Evolutionary conservation across 192 early-diverging fungal genomes (phyloP).

Genomic region (Diversispora epigaea): DNA sequence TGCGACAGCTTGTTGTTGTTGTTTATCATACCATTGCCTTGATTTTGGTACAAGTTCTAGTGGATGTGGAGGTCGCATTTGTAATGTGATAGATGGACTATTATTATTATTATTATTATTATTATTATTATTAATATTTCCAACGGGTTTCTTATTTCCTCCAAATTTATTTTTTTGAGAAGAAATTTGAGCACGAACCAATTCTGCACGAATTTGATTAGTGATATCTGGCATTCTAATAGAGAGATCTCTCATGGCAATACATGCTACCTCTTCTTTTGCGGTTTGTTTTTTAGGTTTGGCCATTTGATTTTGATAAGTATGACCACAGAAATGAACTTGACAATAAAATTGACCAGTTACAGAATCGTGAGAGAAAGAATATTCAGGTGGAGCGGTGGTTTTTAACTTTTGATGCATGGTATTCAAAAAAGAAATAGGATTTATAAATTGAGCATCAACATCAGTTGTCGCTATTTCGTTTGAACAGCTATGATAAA

Average conservation of each 20-base stretch:
- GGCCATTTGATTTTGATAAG: constrained; percentile 8
- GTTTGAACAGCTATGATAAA: neutral
- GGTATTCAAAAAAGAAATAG: constrained; percentile 27
- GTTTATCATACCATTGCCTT: neutral
- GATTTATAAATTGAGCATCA: constrained; percentile 4
- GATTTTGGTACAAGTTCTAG: constrained; percentile 10
- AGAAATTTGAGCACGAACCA: neutral
- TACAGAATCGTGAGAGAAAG: neutral
- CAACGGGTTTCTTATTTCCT: neutral
- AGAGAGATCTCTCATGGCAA: constrained; percentile 10
- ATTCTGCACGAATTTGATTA: neutral
- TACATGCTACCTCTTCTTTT: constrained; percentile 16
- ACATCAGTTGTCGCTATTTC: neutral
- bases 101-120: constrained; percentile 2
- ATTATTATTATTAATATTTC: neutral
- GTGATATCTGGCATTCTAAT: neutral
- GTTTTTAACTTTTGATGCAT: constrained; percentile 25
- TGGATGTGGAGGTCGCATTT: constrained; percentile 6
- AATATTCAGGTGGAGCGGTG: neutral
- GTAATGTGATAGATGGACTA: neutral
- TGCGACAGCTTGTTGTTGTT: neutral
- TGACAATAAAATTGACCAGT: constrained; percentile 20
- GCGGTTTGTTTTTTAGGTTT: constrained; percentile 24
- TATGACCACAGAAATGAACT: constrained; percentile 11
- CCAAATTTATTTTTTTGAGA: neutral